Conservation (phyloP, 108 stramenopile species). For the Nitzschia putrida region DNA sequence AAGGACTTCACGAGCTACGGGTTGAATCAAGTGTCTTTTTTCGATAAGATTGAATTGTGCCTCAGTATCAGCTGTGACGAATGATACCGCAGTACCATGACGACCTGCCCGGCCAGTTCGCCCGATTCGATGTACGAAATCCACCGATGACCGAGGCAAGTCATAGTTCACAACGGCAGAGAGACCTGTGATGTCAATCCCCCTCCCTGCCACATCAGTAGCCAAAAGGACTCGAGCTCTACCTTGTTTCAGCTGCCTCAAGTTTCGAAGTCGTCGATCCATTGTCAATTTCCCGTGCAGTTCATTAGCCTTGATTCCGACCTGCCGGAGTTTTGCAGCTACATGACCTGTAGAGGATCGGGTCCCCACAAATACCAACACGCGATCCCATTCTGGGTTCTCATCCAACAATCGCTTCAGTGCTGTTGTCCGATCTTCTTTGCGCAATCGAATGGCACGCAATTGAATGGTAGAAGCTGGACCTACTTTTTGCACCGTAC, state of each 20-base stretch:
- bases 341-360: conserved; percentile 87
- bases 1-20: conserved; percentile 57
- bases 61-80: conserved; percentile 79
- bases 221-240: conserved; percentile 83
- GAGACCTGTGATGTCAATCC: conserved; percentile 90
- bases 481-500: conserved; percentile 40
- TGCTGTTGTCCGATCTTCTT: conserved; percentile 64
- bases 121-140: conserved; percentile 94
- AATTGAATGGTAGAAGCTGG: conserved; percentile 67
- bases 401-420: conserved; percentile 62
- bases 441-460: conserved; percentile 62
- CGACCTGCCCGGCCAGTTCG: conserved; percentile 95
- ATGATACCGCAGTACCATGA: conserved; percentile 83
- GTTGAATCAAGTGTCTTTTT: conserved; percentile 49
- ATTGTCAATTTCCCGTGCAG: conserved; percentile 97
- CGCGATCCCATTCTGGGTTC: conserved; percentile 65
- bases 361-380: conserved; percentile 91
- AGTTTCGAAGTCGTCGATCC: conserved; percentile 78
- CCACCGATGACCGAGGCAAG: conserved; percentile 82
- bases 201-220: conserved; percentile 95
- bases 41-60: conserved; percentile 75
- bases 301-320: conserved; percentile 75
- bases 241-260: conserved; percentile 77
- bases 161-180: conserved; percentile 90
- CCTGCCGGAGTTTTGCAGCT: conserved; percentile 63